Base-by-base conservation (phyloP, 768 basidiomycete genomes). In the Podaxis pistillaris region DNA sequence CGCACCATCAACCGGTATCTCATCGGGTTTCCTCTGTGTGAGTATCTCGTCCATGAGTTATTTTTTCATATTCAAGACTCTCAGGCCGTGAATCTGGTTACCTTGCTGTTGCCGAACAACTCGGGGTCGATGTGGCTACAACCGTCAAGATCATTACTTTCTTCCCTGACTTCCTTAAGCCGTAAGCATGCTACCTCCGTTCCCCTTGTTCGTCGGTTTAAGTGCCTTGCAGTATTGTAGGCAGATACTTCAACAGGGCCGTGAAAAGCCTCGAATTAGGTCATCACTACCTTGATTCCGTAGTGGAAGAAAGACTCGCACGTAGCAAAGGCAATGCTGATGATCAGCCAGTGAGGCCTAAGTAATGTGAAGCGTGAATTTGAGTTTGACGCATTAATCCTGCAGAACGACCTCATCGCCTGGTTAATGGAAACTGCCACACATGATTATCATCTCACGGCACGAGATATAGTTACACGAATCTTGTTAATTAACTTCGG, bases 11-110 rank as follows among this genome's bases (percentile, higher is more conserved):
- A 80, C 63, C 76, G 84, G 17, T 46, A 77, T 0, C 81, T 86
- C 53, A 79, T 86, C 2, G 85, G 83, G 0, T 68, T 76, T 30
- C 81, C 82, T 1, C 56, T 81, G 2, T 84, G 83, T 82, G 52
- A n/a, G 77, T 46, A 46, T 73, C 36, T 12, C 2, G 8, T 28
- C 8, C 37, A 8, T 15, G 22, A 41, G 15, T 17, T 17, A 6
- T 17, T 13, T 9, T 12, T 41, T 40, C 9, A 41, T 41, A n/a
- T 30, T 57, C 37, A 15, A 24, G 15, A 26, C 28, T 4, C 13
- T n/a, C 33, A 83, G 81, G 81, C 59, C 75, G 77, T 3, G 61
- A 81, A 54, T 63, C 68, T 9, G 77, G 73, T 2, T 82, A 77
- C 67, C 63, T 72, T 1, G 59, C 69, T 12, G 60, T 79, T 7